Base-by-base conservation (phyloP, 2,329 filamentous ascomycete genomes). In the Aspergillus terreus region DNA sequence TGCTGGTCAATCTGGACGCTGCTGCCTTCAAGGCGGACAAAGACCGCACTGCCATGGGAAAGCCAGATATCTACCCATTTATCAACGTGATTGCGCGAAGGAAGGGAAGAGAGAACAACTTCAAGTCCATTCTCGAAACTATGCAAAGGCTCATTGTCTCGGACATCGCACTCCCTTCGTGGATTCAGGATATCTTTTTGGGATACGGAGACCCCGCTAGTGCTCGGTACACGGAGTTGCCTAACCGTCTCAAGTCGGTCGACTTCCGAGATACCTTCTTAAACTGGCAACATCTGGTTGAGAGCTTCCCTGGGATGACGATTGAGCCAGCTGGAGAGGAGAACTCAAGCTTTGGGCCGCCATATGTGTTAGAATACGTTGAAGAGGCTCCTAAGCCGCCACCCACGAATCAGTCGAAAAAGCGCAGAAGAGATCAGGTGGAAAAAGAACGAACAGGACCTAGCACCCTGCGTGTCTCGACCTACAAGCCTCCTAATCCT, bases 181-280 rank as follows among this genome's bases (percentile, higher is more conserved):
- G 94, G 94, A 78, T 99, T 41, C 90, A 96, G 63, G 94, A 97
- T 60, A 92, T 97, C 9, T 99, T 97, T 70, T 77, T 99, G n/a
- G 94, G 94, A 3, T 97, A 95, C 68, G 94, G 94, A 44, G 92
- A 99, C 70, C 92, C 94, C 52, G 82, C 90, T 27, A 86, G 88
- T 52, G 94, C 94, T 32, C 88, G 84, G 19, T 96, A 95, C 73
- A 90, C 88, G 57, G 86, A 90, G 46, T 75, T 99, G 14, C 75
- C 88, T 1, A 94, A 90, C 67, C 82, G 85, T 52, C 78, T 95
- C 57, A 84, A 84, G 62, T 88, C 82, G 50, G 77, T 99, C 48
- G 91, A 99, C 69, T 96, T 91, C 67, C 82, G 91, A 50, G 95
- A 99, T 67, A 97, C 94, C 0, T 96, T 99, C 68, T 72, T 97